A percentile compares a stretch with the other conserved stretches of the same genome.
phyloP scores from a whole-genome alignment of 139 green algal species.

The Protoeuglena noctilucae region DNA sequence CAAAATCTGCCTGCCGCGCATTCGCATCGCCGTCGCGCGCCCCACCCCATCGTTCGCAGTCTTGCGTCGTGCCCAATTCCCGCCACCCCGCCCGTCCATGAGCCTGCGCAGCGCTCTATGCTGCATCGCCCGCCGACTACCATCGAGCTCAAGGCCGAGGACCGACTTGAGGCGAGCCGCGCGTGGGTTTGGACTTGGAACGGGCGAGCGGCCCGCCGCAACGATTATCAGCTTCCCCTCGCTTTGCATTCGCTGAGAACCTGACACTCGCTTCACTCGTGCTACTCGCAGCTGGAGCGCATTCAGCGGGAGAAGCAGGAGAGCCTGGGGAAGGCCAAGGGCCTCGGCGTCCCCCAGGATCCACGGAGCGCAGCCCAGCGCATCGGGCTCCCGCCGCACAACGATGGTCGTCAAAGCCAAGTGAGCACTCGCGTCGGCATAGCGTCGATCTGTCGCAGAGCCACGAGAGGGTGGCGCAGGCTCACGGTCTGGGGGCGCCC shows the following conservation, averaged over 20 bases:
- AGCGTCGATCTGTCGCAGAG: neutral
- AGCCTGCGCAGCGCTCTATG: no score
- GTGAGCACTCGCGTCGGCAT: no score
- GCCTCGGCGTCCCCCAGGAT: neutral
- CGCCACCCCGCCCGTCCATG: no score
- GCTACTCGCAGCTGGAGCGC: neutral
- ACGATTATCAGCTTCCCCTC: neutral
- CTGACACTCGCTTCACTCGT: conserved; percentile 4
- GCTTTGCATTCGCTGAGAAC: conserved; percentile 4
- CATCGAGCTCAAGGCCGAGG: conserved; percentile 66
- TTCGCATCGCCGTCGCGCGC: no score
- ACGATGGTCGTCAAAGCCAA: neutral
- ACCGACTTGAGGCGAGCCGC: conserved; percentile 58
- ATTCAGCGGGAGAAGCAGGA: conserved; percentile 11
- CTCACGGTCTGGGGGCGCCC: neutral
- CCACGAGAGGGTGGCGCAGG: no score
- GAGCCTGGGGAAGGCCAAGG: neutral
- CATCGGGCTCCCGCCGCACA: neutral
- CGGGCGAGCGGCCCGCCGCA: neutral
- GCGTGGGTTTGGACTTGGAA: neutral
- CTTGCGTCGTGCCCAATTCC: no score
- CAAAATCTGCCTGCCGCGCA: no score
- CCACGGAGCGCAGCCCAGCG: neutral
- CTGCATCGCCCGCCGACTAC: conserved; percentile 57
- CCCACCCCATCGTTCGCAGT: no score